phyloP scores from a whole-genome alignment of 495 filamentous ascomycete species.

The Melanomma pulvis-pyrius region DNA sequence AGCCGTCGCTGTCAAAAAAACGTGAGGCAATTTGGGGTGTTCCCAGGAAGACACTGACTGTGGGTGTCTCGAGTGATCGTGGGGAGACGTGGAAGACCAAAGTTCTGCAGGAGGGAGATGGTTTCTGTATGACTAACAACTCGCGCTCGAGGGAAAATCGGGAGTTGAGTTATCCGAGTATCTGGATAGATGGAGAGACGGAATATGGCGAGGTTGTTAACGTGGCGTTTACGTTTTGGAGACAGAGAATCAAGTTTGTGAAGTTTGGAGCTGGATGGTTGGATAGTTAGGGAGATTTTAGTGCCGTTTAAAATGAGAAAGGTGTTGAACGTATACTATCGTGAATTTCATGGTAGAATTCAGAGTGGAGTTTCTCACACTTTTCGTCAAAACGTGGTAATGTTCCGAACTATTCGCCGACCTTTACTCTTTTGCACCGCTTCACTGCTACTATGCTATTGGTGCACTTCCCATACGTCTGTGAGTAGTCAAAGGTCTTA shows the following conservation, averaged over 20 bases:
- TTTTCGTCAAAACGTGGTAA: no score
- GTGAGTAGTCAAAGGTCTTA: no score
- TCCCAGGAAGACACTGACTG: constrained; percentile 17
- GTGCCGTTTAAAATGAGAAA: no score
- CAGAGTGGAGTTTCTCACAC: no score
- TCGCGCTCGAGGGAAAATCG: constrained; percentile 3
- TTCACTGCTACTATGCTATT: no score
- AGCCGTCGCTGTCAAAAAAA: neutral
- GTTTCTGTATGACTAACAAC: constrained; percentile 21
- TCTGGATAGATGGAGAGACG: constrained; percentile 1
- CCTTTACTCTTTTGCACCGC: no score
- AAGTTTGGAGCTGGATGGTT: constrained; percentile 7
- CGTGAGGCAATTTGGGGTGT: constrained; percentile 21
- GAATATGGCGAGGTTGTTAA: constrained; percentile 1
- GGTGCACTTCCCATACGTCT: no score
- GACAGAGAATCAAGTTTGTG: constrained; percentile 17
- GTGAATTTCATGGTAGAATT: no score
- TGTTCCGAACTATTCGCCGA: no score
- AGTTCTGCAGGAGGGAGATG: constrained; percentile 22
- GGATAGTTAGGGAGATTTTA: neutral
- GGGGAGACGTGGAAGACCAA: constrained; percentile 9
- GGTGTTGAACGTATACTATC: no score
- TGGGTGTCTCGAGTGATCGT: constrained; percentile 4
- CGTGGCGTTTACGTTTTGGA: constrained; percentile 23
- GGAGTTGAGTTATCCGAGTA: constrained; percentile 28